These are phyloP conservation scores for Suillus spraguei DNA, from an alignment of 768 basidiomycete species.

Conservation along the genomic window DNA sequence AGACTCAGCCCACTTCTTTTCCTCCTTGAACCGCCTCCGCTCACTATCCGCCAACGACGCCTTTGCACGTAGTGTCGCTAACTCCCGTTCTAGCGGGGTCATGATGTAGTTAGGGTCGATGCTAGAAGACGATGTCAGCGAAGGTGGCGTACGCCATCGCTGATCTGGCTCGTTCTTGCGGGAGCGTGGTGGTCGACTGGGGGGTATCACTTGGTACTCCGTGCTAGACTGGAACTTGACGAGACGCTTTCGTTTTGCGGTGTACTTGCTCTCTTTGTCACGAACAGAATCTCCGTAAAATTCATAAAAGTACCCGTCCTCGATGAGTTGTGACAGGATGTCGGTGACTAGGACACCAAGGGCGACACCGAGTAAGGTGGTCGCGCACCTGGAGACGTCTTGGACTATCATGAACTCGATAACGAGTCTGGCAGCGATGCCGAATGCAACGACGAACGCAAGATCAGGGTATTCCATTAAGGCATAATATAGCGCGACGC, in stretches of 20 bases:
- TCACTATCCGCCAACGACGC: slow-evolving; percentile 85
- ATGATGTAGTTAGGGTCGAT: slow-evolving; percentile 59
- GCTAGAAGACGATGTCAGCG: slow-evolving; percentile 67
- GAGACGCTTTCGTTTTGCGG: slow-evolving; percentile 37
- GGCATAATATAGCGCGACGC: slow-evolving; percentile 71
- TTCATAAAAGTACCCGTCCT: slow-evolving; percentile 43
- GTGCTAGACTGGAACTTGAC: slow-evolving; percentile 49
- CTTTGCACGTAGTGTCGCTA: slow-evolving; percentile 73
- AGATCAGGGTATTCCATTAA: slow-evolving; percentile 55
- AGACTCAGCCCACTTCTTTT: slow-evolving; percentile 83
- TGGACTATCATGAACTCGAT: slow-evolving; percentile 60
- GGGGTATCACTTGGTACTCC: slow-evolving; percentile 30
- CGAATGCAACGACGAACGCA: slow-evolving; percentile 56
- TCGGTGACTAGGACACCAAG: slow-evolving; percentile 75
- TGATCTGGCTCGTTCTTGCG: slow-evolving; percentile 31
- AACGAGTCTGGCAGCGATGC: slow-evolving; percentile 61
- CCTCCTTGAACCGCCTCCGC: slow-evolving; percentile 80
- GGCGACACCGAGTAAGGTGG: slow-evolving; percentile 65
- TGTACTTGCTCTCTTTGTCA: slow-evolving; percentile 27
- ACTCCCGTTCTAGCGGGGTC: slow-evolving; percentile 70
- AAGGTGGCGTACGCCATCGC: slow-evolving; percentile 46
- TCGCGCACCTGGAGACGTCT: slow-evolving; percentile 57
- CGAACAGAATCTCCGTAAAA: slow-evolving; percentile 22
- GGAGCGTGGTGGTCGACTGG: slow-evolving; percentile 28
- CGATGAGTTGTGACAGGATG: slow-evolving; percentile 65